Conservation (phyloP, 2,329 filamentous ascomycete species). For the Penicillium sp. region DNA sequence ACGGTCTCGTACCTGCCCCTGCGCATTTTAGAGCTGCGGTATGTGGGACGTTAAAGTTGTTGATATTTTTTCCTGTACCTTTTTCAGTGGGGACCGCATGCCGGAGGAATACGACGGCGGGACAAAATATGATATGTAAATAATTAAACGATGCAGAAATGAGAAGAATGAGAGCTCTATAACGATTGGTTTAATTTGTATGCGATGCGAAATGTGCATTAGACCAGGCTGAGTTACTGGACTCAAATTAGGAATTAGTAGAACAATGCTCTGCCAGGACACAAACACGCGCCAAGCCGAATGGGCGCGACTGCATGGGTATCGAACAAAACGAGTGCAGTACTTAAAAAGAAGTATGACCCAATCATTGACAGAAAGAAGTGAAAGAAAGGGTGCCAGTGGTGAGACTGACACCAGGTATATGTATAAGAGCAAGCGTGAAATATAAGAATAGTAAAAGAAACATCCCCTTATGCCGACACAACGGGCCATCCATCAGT, state of each 20-base stretch:
- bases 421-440: constrained; percentile 14
- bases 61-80: no score
- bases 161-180: not conserved
- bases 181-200: constrained; percentile 8
- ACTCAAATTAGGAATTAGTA: constrained; percentile 13
- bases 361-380: constrained; percentile 25
- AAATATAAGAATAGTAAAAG: not conserved
- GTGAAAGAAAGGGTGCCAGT: constrained; percentile 6
- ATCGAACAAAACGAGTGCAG: constrained; percentile 20
- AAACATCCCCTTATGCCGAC: constrained; percentile 15
- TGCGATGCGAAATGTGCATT: constrained; percentile 9
- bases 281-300: constrained; percentile 3
- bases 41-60: constrained; percentile 42
- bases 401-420: constrained; percentile 2
- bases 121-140: not conserved
- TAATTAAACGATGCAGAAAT: not conserved
- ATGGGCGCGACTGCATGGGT: constrained; percentile 17
- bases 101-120: not conserved
- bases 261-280: constrained; percentile 8
- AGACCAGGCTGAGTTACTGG: not conserved
- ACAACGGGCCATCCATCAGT: constrained; percentile 50
- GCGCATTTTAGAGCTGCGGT: constrained; percentile 55
- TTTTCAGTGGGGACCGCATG: not conserved
- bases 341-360: constrained; percentile 18
- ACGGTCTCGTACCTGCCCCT: constrained; percentile 53